Evolutionary conservation across 1,139 yeast species (phyloP).

Genomic region (Magnusiomyces suaveolens): DNA sequence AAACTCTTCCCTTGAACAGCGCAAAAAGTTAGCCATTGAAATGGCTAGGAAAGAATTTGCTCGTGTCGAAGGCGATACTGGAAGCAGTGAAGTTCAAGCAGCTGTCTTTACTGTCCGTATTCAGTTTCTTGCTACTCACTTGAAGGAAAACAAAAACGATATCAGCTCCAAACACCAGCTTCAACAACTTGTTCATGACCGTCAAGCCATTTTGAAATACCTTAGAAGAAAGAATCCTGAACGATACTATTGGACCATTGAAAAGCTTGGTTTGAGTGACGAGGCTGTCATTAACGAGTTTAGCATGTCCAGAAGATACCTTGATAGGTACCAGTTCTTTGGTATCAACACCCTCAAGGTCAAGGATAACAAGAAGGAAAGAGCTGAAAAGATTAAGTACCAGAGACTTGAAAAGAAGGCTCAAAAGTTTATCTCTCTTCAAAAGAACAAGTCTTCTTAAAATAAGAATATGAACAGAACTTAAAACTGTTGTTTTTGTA

Average conservation of each 20-base stretch:
- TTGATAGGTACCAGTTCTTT: conserved; percentile 79
- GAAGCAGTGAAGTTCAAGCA: conserved; percentile 92
- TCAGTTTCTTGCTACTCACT: conserved; percentile 67
- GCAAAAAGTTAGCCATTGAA: conserved; percentile 47
- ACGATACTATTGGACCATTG: conserved; percentile 74
- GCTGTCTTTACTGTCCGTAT: conserved; percentile 78
- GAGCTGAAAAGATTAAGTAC: conserved; percentile 22
- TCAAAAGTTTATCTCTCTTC: conserved; percentile 16
- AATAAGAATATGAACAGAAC: no score
- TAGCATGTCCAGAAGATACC: conserved; percentile 71
- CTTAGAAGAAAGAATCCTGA: conserved; percentile 71
- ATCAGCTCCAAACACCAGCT: conserved; percentile 56
- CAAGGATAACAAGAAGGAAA: conserved; percentile 26
- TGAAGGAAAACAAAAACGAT: conserved; percentile 67
- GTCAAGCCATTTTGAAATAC: conserved; percentile 76
- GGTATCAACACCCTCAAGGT: conserved; percentile 39
- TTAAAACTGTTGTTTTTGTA: no score
- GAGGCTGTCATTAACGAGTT: conserved; percentile 70
- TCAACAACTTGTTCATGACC: conserved; percentile 76
- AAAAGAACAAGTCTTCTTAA: neutral
- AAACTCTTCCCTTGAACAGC: conserved; percentile 56
- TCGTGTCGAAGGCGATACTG: conserved; percentile 83
- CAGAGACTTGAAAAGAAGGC: conserved; percentile 27
- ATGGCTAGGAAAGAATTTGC: conserved; percentile 72
- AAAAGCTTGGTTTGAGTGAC: conserved; percentile 80